These are phyloP conservation scores for Boletus reticulatus DNA, from an alignment of 768 basidiomycete genomes.

Conservation along the genomic window DNA sequence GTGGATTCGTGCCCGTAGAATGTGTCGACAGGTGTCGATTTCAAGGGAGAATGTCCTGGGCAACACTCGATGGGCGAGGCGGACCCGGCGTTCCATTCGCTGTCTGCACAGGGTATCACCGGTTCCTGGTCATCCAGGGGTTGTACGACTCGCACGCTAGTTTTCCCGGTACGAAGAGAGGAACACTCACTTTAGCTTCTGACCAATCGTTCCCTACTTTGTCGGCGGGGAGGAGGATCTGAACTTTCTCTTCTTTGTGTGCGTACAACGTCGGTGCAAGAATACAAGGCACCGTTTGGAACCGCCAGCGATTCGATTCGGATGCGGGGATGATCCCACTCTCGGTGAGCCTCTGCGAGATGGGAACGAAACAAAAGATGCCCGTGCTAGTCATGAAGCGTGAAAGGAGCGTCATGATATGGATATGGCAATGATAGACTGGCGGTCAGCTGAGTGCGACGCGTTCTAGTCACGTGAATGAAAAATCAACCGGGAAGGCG, in stretches of 20 bases:
- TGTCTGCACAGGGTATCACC: neutral
- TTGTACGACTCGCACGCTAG: neutral
- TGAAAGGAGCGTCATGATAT: constrained; percentile 21
- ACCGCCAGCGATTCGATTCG: constrained; percentile 5
- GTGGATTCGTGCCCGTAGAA: constrained; percentile 3
- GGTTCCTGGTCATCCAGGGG: neutral
- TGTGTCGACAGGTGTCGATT: neutral
- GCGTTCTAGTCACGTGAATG: constrained; percentile 19
- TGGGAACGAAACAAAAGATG: constrained; percentile 26
- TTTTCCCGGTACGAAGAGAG: neutral
- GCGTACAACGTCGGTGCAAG: neutral
- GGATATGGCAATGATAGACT: neutral
- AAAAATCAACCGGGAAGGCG: neutral
- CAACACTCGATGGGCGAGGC: neutral
- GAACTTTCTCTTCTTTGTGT: neutral
- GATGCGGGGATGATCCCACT: constrained; percentile 17
- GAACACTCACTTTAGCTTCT: constrained; percentile 5
- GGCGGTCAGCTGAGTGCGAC: too few relatives aligned
- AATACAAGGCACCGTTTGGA: neutral
- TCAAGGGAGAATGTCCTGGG: neutral
- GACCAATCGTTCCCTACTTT: neutral
- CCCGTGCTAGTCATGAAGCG: constrained; percentile 23
- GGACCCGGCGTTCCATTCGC: neutral
- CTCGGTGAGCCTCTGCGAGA: constrained; percentile 23
- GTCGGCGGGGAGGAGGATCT: neutral